These are phyloP conservation scores for Rhynchospora pubera DNA, from an alignment of 176 grass and related monocot genomes.

Conservation along the genomic window DNA sequence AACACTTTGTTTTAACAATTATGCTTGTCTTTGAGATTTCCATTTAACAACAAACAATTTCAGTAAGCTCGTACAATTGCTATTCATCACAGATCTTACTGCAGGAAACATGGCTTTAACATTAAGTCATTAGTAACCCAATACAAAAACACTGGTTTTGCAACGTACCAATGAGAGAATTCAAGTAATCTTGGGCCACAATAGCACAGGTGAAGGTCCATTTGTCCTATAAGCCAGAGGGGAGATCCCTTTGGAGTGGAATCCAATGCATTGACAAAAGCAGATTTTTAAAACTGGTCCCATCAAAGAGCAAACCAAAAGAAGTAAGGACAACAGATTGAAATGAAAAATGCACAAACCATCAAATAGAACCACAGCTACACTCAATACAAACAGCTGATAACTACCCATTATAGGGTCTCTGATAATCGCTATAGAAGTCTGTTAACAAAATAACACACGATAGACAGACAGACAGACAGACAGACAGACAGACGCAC, in stretches of 20 bases:
- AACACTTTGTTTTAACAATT: background rate
- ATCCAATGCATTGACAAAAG: background rate
- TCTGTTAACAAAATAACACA: background rate
- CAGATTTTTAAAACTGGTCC: background rate
- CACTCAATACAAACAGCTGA: slow-evolving; percentile 7
- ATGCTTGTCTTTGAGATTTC: background rate
- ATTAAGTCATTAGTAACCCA: background rate
- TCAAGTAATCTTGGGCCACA: background rate
- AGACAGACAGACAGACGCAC: slow-evolving; percentile 2
- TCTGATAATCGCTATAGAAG: background rate
- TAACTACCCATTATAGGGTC: slow-evolving; percentile 6
- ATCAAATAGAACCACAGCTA: background rate
- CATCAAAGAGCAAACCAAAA: background rate
- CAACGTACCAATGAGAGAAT: background rate
- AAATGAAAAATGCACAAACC: background rate
- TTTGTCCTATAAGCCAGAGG: background rate
- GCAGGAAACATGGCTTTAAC: background rate
- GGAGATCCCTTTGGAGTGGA: background rate
- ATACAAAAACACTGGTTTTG: background rate
- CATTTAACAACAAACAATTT: background rate
- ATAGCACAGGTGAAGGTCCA: background rate
- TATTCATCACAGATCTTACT: background rate
- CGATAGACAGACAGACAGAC: background rate
- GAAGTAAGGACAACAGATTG: background rate
- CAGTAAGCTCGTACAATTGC: background rate